Base-by-base conservation (phyloP, 305 asterid genomes). In the Stenogyne calaminthoides region DNA sequence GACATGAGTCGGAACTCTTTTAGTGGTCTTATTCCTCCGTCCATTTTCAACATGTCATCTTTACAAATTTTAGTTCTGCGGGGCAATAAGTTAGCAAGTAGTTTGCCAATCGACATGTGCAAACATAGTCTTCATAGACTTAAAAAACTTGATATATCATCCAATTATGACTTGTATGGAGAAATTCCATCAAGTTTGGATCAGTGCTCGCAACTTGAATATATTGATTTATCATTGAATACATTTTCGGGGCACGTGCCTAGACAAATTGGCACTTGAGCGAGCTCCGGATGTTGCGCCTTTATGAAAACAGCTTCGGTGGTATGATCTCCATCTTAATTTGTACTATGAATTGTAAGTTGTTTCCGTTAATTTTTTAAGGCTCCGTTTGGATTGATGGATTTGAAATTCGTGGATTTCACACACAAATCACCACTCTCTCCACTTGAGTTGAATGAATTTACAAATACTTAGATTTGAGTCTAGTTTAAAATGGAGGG, bases 11-110 rank as follows among this genome's bases (percentile, higher is more conserved):
- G 1, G 0, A 71, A 71, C 51, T 71, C 18, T 15, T 71, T 70
- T 0, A 4, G 8, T 5, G 90, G 83, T 22, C 54, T 78, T 36
- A 64, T 40, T 32, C 36, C 36, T 32, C 36, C 36, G 7, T 4
- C 36, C 6, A 32, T 32, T 32, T 32, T 32, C 36, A 32, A 32
- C 36, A 32, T 32, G 36, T 32, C 36, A 32, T 32, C 36, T 6
- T 32, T 32, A 32, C 6, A 32, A 32, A 6, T 32, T 32, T 32
- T 32, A 37, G 10, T 0, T 0, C 8, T 37, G 42, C 6, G 25
- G 1, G 1, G 8, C 1, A 54, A 54, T 18, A 54, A 32, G 3
- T 54, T 18, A n/a, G 7, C 59, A 18, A 10, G 29, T 18, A 19
- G 29, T 7, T 25, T 54, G 12, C 32, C 59, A 8, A 1, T 0